These are phyloP conservation scores for Rauvolfia tetraphylla DNA, from an alignment of 257 asterid genomes.

Conservation along the genomic window DNA sequence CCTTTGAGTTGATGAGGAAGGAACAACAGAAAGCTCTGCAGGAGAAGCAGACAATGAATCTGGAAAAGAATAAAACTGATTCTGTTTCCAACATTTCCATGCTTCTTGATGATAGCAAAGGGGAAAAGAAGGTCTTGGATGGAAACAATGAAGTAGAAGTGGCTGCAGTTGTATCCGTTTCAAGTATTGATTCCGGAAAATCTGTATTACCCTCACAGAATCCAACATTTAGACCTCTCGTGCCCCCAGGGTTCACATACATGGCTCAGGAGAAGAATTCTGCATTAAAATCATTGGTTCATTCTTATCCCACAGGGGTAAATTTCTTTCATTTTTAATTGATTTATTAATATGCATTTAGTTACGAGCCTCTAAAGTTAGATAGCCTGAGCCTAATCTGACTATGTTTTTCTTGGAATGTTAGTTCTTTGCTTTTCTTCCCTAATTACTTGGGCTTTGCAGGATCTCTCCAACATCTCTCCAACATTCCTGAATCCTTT, in stretches of 20 bases:
- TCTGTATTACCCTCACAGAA: conserved; percentile 53
- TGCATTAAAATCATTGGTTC: conserved; percentile 46
- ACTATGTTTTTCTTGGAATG: neutral
- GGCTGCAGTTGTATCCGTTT: conserved; percentile 30
- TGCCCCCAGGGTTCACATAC: conserved; percentile 83
- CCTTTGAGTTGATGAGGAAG: conserved; percentile 93
- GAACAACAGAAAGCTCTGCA: conserved; percentile 83
- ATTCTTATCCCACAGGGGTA: conserved; percentile 55
- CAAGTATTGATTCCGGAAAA: conserved; percentile 51
- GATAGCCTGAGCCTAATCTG: neutral
- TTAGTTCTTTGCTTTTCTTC: neutral
- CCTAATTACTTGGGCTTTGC: neutral
- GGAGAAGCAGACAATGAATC: conserved; percentile 66
- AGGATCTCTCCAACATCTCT: too few species aligned
- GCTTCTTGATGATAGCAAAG: conserved; percentile 42
- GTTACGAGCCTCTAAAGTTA: neutral
- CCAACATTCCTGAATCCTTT: neutral
- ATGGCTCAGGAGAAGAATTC: conserved; percentile 53
- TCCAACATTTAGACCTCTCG: conserved; percentile 65
- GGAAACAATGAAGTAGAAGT: conserved; percentile 41
- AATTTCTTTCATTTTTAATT: conserved; percentile 6
- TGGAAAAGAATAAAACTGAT: conserved; percentile 46
- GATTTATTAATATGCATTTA: neutral
- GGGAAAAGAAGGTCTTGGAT: conserved; percentile 38
- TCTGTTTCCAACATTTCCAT: conserved; percentile 36